Evolutionary conservation across 805 yeast genomes (phyloP), one percentile per base, ranked within the genome.

Genomic region (Aciculoconidium aculeatum): DNA sequence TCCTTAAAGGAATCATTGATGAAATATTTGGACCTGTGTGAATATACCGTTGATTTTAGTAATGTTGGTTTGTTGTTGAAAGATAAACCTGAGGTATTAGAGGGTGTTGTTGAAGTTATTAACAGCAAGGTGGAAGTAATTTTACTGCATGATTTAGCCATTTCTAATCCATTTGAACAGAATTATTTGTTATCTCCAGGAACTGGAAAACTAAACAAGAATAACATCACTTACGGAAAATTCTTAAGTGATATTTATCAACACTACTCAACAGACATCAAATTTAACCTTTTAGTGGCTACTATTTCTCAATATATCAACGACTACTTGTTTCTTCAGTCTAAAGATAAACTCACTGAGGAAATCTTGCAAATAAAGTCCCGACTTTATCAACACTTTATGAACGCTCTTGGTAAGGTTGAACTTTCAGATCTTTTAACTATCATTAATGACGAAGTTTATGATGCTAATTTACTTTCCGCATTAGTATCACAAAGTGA

Each of bases 81-180:
- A 4, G 25, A 23, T 8, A 18, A 34, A 11, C 23, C 30, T 3
- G 30, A 50, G 9, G 49, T 58, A 5, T 18, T 47, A 3, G 35
- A 49, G 0, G 45, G 48, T n/a, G 45, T 75, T 1, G 40, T 45
- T 0, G 43, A 45, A 3, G 25, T 18, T 6, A 29, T 56, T 13
- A 13, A 15, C 7, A 15, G 17, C 1, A 44, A 54, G 3, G 11
- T 42, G 10, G 13, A 30, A 10, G 25, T 28, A n/a, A 19, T 48
- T 10, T 25, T 40, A n/a, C 27, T 30, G 3, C 31, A 45, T 9
- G 49, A 60, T 22, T 35, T 74, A 12, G 45, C 77, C 0, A 43
- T 72, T 15, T 67, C 74, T 0, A 73, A 72, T 40, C 63, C 74
- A 1, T 43, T 75, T 26, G 67, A 56, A 15, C 53, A 59, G 8